phyloP scores from a whole-genome alignment of 305 asterid genomes.

The Rubia tinctorum region DNA sequence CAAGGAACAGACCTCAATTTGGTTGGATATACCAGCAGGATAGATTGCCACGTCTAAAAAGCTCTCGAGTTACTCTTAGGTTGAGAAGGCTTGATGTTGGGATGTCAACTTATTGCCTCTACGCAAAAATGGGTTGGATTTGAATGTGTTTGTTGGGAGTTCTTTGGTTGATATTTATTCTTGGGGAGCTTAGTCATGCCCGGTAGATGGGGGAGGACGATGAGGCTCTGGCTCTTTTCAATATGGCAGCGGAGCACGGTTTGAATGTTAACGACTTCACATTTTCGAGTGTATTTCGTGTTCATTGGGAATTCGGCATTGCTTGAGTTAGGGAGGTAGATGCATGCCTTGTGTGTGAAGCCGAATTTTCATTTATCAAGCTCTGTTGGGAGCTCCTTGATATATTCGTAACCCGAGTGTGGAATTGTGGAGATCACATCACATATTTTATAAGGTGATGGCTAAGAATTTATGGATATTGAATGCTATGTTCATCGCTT shows the following conservation, averaged over 20 bases:
- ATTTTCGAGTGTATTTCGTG: constrained; percentile 63
- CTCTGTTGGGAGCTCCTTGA: constrained; percentile 68
- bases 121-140: constrained; percentile 48
- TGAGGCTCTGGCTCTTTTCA: constrained; percentile 67
- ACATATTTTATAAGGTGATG: constrained; percentile 48
- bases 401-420: constrained; percentile 73
- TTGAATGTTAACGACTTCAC: constrained; percentile 71
- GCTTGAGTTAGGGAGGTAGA: constrained; percentile 68
- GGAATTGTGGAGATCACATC: constrained; percentile 60
- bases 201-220: constrained; percentile 57
- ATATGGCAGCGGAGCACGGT: constrained; percentile 46
- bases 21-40: too few species aligned
- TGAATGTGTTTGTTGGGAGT: constrained; percentile 68
- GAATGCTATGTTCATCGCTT: constrained; percentile 68
- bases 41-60: too few species aligned
- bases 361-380: constrained; percentile 42
- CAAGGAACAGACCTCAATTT: too few species aligned
- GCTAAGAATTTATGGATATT: constrained; percentile 68
- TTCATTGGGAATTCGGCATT: constrained; percentile 73
- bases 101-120: constrained; percentile 50
- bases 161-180: constrained; percentile 76
- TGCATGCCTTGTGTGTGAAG: constrained; percentile 72
- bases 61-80: too few species aligned
- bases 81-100: constrained; percentile 36
- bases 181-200: too few species aligned